Evolutionary conservation across 2,329 filamentous ascomycete species (phyloP).

Genomic region (Colletotrichum spinosum): DNA sequence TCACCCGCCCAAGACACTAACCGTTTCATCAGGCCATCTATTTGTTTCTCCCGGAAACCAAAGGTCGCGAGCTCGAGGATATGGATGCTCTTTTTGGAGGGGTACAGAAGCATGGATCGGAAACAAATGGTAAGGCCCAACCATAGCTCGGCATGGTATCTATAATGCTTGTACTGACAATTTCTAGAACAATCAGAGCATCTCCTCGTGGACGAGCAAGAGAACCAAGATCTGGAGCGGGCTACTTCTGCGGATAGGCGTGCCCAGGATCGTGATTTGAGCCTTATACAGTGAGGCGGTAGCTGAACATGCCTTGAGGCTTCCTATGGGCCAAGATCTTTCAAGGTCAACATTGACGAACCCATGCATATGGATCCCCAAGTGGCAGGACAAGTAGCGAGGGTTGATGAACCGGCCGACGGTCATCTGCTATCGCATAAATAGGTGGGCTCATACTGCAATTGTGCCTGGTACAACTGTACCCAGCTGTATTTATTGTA

Average conservation of each 20-base stretch:
- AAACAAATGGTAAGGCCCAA: slow-evolving; percentile 10
- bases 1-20: background rate
- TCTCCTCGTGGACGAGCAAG: slow-evolving; percentile 11
- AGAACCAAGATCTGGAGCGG: slow-evolving; percentile 1
- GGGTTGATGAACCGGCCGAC: too few species aligned
- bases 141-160: background rate
- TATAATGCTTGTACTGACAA: background rate
- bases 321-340: background rate
- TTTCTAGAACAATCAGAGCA: slow-evolving; percentile 2
- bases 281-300: background rate
- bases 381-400: too few species aligned
- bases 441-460: too few species aligned
- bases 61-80: slow-evolving; percentile 54
- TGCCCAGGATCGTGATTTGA: background rate
- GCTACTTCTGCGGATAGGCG: background rate
- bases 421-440: too few species aligned
- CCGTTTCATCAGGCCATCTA: slow-evolving; percentile 49
- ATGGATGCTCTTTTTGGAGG: slow-evolving; percentile 57
- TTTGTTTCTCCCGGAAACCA: slow-evolving; percentile 58
- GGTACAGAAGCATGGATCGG: background rate
- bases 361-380: too few species aligned
- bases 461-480: too few species aligned
- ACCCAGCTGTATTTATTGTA: too few species aligned
- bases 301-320: too few species aligned
- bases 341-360: background rate